These are phyloP conservation scores for Cytospora schulzeri DNA, from an alignment of 2,329 filamentous ascomycete genomes.

Conservation along the genomic window DNA sequence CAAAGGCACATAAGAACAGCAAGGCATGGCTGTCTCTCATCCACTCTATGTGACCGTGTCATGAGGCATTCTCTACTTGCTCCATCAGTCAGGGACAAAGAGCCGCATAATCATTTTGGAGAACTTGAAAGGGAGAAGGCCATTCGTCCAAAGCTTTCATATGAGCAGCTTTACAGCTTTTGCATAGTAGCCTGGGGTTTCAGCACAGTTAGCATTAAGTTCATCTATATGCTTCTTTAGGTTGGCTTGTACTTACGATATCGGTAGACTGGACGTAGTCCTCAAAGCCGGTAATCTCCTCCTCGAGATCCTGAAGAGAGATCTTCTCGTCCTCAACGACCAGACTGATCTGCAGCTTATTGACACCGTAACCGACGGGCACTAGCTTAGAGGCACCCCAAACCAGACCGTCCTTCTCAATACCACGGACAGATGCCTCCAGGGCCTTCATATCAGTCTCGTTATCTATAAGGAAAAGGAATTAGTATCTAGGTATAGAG, in stretches of 20 bases:
- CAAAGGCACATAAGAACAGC: too few species aligned
- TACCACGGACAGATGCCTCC: slow-evolving; percentile 76
- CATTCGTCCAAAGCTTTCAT: too few species aligned
- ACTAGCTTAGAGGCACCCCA: slow-evolving; percentile 94
- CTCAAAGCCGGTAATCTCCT: slow-evolving; percentile 80
- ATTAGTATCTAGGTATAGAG: slow-evolving; percentile 8
- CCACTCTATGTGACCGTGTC: too few species aligned
- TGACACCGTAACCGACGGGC: slow-evolving; percentile 93
- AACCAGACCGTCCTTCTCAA: slow-evolving; percentile 90
- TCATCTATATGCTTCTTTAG: not conserved
- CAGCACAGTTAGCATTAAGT: slow-evolving; percentile 6
- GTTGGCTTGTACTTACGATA: slow-evolving; percentile 52
- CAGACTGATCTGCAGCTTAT: slow-evolving; percentile 98
- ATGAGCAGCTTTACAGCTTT: slow-evolving; percentile 5
- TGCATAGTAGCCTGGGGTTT: slow-evolving; percentile 6
- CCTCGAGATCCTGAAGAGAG: slow-evolving; percentile 82
- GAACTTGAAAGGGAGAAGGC: too few species aligned
- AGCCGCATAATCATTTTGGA: too few species aligned
- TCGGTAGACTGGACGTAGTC: slow-evolving; percentile 96
- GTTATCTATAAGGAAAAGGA: slow-evolving; percentile 62
- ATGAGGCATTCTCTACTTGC: too few species aligned
- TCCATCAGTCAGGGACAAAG: too few species aligned
- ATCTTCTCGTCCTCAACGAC: slow-evolving; percentile 98
- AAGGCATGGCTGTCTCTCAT: too few species aligned
- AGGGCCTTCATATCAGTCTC: slow-evolving; percentile 89